These are phyloP conservation scores for Alternaria hordeiaustralica DNA, from an alignment of 2,329 filamentous ascomycete species.

Conservation along the genomic window DNA sequence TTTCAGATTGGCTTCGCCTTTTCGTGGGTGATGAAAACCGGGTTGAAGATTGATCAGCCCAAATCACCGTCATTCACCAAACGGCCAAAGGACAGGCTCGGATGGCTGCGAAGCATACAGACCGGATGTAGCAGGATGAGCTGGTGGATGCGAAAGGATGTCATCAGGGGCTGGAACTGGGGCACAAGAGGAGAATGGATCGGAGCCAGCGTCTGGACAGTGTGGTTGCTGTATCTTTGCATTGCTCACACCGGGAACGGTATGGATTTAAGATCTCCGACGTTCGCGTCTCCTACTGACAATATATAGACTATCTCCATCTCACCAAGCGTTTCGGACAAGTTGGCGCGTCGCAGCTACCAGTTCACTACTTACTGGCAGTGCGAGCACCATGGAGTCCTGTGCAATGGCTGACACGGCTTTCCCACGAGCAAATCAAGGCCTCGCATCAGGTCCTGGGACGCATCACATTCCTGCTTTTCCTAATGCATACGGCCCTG, in stretches of 20 bases:
- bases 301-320: constrained; percentile 64
- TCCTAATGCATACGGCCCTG: constrained; percentile 60
- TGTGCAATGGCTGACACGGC: constrained; percentile 59
- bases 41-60: constrained; percentile 43
- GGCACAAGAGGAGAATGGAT: constrained; percentile 62
- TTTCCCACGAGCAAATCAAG: constrained; percentile 64
- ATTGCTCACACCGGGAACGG: constrained; percentile 61
- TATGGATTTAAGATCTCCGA: constrained; percentile 41
- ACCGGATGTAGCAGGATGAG: constrained; percentile 33
- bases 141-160: constrained; percentile 57
- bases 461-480: constrained; percentile 59
- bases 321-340: constrained; percentile 68
- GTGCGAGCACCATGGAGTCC: constrained; percentile 59
- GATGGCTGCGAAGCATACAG: constrained; percentile 33
- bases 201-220: constrained; percentile 56
- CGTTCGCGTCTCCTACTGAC: background rate
- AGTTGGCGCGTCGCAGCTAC: constrained; percentile 64
- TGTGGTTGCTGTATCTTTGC: constrained; percentile 60
- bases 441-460: constrained; percentile 65
- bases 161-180: constrained; percentile 53
- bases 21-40: constrained; percentile 38
- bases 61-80: constrained; percentile 53
- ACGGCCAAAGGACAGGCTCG: constrained; percentile 24
- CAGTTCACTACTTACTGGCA: constrained; percentile 65
- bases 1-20: constrained; percentile 51